Evolutionary conservation across 352 stramenopile species (phyloP).

Genomic region (Lagenidium sp.): DNA sequence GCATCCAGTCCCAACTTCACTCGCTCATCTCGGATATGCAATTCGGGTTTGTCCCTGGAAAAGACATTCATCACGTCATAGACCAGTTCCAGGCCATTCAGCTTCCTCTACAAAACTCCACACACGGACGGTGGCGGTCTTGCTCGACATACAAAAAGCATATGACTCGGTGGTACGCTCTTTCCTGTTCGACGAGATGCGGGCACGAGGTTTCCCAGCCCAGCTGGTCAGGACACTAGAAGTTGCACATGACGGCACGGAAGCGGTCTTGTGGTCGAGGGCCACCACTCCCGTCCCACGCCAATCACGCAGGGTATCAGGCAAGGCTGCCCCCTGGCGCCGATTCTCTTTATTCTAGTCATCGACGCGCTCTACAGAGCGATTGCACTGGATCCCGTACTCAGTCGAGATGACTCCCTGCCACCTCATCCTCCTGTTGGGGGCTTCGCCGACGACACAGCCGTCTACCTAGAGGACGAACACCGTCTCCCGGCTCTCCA

Average conservation of each 20-base stretch:
- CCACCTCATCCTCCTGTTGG: background rate
- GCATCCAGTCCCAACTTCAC: background rate
- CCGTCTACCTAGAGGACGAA: background rate
- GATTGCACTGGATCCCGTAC: background rate
- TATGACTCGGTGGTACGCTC: conserved; percentile 5
- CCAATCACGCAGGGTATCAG: conserved; percentile 6
- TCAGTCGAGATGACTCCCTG: background rate
- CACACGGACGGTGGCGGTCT: background rate
- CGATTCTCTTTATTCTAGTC: conserved; percentile 8
- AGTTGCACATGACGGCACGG: background rate
- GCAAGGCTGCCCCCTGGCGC: conserved; percentile 5
- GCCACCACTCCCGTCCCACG: background rate
- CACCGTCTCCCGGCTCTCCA: background rate
- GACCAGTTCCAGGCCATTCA: conserved; percentile 2
- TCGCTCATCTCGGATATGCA: background rate
- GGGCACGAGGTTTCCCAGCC: background rate
- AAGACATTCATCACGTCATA: conserved; percentile 5
- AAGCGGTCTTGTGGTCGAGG: conserved; percentile 3
- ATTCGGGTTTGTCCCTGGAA: conserved; percentile 4
- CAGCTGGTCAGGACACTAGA: background rate
- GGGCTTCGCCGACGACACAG: background rate
- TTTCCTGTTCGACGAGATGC: background rate
- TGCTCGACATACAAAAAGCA: conserved; percentile 10
- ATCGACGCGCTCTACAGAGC: conserved; percentile 5
- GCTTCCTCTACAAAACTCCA: background rate